Base-by-base conservation (phyloP, 371 early-diverging fungal genomes). In the Rhizomucor pusillus region DNA sequence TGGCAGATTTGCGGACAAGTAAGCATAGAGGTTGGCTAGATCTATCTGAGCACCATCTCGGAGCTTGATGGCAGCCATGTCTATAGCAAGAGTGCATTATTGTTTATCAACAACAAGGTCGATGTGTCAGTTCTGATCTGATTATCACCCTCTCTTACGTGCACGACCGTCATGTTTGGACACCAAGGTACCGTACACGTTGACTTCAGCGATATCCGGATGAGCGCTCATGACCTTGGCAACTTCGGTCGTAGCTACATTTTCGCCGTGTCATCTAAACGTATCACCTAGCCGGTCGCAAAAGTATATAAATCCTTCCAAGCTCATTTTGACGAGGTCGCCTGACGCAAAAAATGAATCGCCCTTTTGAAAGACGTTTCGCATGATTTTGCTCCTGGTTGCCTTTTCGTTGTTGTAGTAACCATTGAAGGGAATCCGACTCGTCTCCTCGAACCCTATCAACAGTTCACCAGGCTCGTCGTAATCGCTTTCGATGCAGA, bases 261-360 rank as follows among this genome's bases (percentile, higher is more conserved):
- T 87, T 60, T 87, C 88, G 16, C 81, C 70, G 40, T 86, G 83
- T 87, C 88, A 87, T 11, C 88, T 71, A 71, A 88, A 90, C 0
- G 89, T 85, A 41, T 90, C 90, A 3, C 90, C 90, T 18, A 83
- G 62, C 20, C 91, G 83, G 47, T 89, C 90, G 13, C 81, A 81
- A 73, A 90, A 89, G 67, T 80, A 87, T 59, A 71, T 84, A 62
- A 73, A 85, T 1, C 86, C 88, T 13, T 79, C 71, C 7, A 51
- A 44, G 53, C 80, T 80, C 29, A 63, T 66, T 23, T 63, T 71
- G 13, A 89, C 56, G 14, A 90, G 63, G 57, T 90, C 90, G 10
- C 90, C 90, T 37, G 83, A 78, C 25, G 86, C 75, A 63, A 83
- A 87, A 66, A 80, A 66, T 50, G 35, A 41, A 29, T 52, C 55